Evolutionary conservation across 192 early-diverging fungal species (phyloP).

Genomic region (Coemansia sp.): DNA sequence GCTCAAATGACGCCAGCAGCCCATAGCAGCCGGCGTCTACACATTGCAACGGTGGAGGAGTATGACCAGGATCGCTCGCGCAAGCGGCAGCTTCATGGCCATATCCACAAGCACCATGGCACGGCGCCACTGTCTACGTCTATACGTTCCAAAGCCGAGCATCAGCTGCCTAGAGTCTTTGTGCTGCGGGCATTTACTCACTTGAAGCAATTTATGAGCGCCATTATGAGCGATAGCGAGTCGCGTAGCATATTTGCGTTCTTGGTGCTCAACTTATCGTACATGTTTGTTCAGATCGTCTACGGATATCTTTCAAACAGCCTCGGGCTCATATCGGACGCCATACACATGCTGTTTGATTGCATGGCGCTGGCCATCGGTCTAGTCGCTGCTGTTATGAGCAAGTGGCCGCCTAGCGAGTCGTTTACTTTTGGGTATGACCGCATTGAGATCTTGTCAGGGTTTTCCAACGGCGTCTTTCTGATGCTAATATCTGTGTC

Average conservation of each 20-base stretch:
- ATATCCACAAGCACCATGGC: conserved; percentile 8
- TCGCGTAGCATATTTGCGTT: conserved; percentile 95
- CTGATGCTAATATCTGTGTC: conserved; percentile 83
- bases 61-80: conserved; percentile 22
- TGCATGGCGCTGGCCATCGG: conserved; percentile 87
- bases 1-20: conserved; percentile 12
- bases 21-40: conserved; percentile 6
- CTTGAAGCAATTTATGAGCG: conserved; percentile 9
- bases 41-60: conserved; percentile 45
- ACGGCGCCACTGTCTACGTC: not conserved
- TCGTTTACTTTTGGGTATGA: conserved; percentile 73
- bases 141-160: not conserved
- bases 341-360: conserved; percentile 98
- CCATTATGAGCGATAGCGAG: conserved; percentile 51
- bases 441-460: conserved; percentile 88
- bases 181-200: not conserved
- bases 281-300: conserved; percentile 85
- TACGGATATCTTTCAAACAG: conserved; percentile 81
- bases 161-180: not conserved
- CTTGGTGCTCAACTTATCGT: conserved; percentile 85
- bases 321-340: conserved; percentile 91
- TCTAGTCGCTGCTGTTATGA: conserved; percentile 83
- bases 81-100: conserved; percentile 10
- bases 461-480: conserved; percentile 91
- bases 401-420: conserved; percentile 84